Percentiles rank a stretch among this genome's conserved stretches.
phyloP scores from a whole-genome alignment of 371 early-diverging fungal genomes.

The Mucor piriformis region DNA sequence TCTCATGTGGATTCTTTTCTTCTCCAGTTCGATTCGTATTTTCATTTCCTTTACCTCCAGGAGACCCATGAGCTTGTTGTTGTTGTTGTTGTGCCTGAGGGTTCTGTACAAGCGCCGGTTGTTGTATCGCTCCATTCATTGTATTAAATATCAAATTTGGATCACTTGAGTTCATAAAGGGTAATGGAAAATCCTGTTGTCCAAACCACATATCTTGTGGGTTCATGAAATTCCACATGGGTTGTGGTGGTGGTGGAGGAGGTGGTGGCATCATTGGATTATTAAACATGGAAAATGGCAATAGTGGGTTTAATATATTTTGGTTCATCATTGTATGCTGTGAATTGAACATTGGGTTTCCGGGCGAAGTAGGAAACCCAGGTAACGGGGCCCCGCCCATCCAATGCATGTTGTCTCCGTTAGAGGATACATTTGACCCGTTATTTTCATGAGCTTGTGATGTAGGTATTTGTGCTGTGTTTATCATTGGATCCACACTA shows the following conservation, averaged over 20 bases:
- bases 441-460: background rate
- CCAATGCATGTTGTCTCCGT: conserved; percentile 1
- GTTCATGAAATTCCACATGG: conserved; percentile 22
- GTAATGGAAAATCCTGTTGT: conserved; percentile 7
- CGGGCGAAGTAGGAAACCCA: background rate
- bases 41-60: background rate
- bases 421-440: background rate
- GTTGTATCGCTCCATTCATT: background rate
- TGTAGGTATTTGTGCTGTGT: background rate
- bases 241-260: background rate
- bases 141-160: conserved; percentile 9
- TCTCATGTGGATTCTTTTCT: background rate
- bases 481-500: conserved; percentile 5
- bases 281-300: conserved; percentile 9
- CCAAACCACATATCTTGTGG: conserved; percentile 3
- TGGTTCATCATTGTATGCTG: background rate
- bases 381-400: background rate
- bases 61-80: background rate
- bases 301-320: background rate
- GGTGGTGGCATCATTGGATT: conserved; percentile 11
- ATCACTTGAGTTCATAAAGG: conserved; percentile 8
- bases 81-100: background rate
- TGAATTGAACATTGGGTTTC: background rate
- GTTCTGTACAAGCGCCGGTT: background rate
- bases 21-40: background rate